Evolutionary conservation across 805 yeast genomes (phyloP).

Genomic region (Priceomyces castillae): DNA sequence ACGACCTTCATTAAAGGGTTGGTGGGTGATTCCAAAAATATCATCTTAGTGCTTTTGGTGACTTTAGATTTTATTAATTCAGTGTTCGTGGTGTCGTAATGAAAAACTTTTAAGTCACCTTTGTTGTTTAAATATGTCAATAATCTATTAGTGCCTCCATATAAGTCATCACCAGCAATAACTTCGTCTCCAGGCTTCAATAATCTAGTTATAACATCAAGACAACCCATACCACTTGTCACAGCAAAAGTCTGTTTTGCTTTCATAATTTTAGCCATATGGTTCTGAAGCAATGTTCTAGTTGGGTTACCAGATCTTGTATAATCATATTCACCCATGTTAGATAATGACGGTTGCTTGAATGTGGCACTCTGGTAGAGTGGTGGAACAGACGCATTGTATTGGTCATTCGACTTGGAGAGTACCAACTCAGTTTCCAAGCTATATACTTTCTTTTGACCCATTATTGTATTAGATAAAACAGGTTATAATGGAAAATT

Average conservation of each 20-base stretch:
- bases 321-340: slow-evolving; percentile 71
- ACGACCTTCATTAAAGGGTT: slow-evolving; percentile 89
- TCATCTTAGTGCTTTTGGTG: slow-evolving; percentile 61
- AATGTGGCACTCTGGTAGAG: slow-evolving; percentile 93
- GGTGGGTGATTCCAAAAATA: slow-evolving; percentile 88
- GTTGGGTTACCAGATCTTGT: slow-evolving; percentile 96
- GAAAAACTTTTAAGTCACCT: slow-evolving; percentile 64
- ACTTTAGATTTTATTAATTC: slow-evolving; percentile 58
- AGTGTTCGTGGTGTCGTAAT: slow-evolving; percentile 78
- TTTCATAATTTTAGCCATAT: slow-evolving; percentile 73
- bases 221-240: slow-evolving; percentile 88
- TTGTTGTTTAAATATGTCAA: slow-evolving; percentile 66
- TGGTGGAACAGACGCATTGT: slow-evolving; percentile 82
- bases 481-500: not conserved
- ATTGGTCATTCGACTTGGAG: slow-evolving; percentile 60
- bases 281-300: slow-evolving; percentile 73
- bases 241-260: slow-evolving; percentile 80
- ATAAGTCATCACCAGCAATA: slow-evolving; percentile 90
- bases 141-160: slow-evolving; percentile 90
- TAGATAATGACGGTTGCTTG: slow-evolving; percentile 68
- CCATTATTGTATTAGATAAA: slow-evolving; percentile 6
- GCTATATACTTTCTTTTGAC: slow-evolving; percentile 39
- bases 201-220: slow-evolving; percentile 77
- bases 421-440: slow-evolving; percentile 71
- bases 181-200: slow-evolving; percentile 84